These are phyloP conservation scores for Wallemia mellicola DNA, from an alignment of 1,284 basidiomycete species.

Conservation along the genomic window DNA sequence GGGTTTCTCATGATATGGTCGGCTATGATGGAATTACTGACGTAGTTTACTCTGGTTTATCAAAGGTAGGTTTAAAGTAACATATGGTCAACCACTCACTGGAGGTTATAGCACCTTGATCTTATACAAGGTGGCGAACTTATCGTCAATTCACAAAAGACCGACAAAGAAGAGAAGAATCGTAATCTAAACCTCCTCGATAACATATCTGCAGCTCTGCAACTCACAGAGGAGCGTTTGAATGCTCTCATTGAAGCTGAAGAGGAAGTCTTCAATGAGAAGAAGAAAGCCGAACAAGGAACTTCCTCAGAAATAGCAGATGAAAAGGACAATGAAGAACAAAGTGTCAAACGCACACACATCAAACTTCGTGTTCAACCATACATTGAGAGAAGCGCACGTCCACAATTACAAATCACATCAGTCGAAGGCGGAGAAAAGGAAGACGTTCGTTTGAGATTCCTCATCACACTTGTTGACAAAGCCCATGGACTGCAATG, in stretches of 20 bases:
- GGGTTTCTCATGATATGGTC: background rate
- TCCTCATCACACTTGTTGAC: background rate
- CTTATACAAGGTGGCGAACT: background rate
- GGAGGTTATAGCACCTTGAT: background rate
- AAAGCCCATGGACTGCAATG: background rate
- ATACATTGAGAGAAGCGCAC: background rate
- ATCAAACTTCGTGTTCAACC: background rate
- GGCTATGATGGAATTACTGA: background rate
- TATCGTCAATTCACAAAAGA: background rate
- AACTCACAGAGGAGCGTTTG: background rate
- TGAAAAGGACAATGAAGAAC: background rate
- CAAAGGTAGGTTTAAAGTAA: background rate
- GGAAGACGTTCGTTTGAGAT: background rate
- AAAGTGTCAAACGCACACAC: background rate
- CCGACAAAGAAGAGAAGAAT: background rate
- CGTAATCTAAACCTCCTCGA: background rate
- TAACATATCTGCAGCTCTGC: background rate
- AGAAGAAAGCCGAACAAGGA: no score
- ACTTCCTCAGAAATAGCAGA: no score
- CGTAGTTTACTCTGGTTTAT: background rate
- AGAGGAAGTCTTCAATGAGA: background rate
- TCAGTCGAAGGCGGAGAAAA: background rate
- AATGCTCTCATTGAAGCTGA: background rate
- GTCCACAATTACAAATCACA: background rate
- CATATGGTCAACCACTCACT: background rate